Evolutionary conservation across 371 early-diverging fungal species (phyloP).

Genomic region (Syncephalastrum racemosum): DNA sequence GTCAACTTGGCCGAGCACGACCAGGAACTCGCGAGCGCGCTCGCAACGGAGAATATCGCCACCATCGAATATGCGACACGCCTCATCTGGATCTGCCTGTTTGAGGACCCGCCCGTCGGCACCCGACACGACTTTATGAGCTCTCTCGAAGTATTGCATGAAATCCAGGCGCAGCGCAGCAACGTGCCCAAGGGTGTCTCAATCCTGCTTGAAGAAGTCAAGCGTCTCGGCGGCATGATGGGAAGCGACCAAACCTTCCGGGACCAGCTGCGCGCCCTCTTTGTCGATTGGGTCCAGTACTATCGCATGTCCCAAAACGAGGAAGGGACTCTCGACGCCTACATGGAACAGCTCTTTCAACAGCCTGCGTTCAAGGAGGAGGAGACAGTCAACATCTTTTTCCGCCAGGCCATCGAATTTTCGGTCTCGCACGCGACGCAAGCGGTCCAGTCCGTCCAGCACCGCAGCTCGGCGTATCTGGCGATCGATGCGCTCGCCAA

Average conservation of each 20-base stretch:
- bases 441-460: slow-evolving; percentile 4
- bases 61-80: slow-evolving; percentile 81
- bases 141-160: slow-evolving; percentile 64
- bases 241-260: slow-evolving; percentile 33
- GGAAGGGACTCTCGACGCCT: slow-evolving; percentile 68
- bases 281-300: slow-evolving; percentile 89
- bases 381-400: slow-evolving; percentile 80
- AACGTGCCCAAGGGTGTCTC: slow-evolving; percentile 65
- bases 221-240: slow-evolving; percentile 4
- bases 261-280: slow-evolving; percentile 69
- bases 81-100: slow-evolving; percentile 71
- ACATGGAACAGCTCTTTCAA: slow-evolving; percentile 73
- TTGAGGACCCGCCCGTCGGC: slow-evolving; percentile 59
- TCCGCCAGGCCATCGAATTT: slow-evolving; percentile 85
- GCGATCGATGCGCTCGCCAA: slow-evolving; percentile 86
- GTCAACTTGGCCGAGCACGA: slow-evolving; percentile 82
- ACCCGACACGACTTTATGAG: slow-evolving; percentile 73
- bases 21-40: slow-evolving; percentile 66
- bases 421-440: slow-evolving; percentile 70
- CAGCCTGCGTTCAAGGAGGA: slow-evolving; percentile 77
- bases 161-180: slow-evolving; percentile 47
- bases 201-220: slow-evolving; percentile 43
- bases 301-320: slow-evolving; percentile 80
- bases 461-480: slow-evolving; percentile 59
- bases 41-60: slow-evolving; percentile 4